Evolutionary conservation across 2,329 filamentous ascomycete species (phyloP).

Genomic region (Cladophialophora immunda): DNA sequence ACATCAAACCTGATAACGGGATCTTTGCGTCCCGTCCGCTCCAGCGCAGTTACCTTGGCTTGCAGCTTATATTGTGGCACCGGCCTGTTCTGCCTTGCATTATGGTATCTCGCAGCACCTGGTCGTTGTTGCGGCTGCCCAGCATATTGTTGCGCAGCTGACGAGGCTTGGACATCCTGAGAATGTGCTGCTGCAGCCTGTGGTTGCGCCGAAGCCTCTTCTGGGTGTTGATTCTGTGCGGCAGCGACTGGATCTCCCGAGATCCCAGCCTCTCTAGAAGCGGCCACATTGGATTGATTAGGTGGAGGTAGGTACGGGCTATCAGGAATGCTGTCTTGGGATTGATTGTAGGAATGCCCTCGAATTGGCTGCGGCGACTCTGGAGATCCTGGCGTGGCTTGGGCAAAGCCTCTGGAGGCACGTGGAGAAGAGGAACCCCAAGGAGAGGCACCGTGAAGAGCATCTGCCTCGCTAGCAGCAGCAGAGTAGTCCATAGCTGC

Average conservation of each 20-base stretch:
- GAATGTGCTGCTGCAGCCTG: slow-evolving; percentile 32
- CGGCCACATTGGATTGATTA: slow-evolving; percentile 30
- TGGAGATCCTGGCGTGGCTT: slow-evolving; percentile 48
- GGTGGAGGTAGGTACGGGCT: slow-evolving; percentile 45
- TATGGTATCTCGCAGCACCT: slow-evolving; percentile 59
- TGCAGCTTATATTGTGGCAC: slow-evolving; percentile 84
- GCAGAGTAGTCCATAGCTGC: slow-evolving; percentile 71
- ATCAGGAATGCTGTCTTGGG: slow-evolving; percentile 40
- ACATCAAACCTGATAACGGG: slow-evolving; percentile 95
- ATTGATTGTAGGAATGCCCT: slow-evolving; percentile 37
- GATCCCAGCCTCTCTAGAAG: slow-evolving; percentile 44
- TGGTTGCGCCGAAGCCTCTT: slow-evolving; percentile 16
- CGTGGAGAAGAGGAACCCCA: slow-evolving; percentile 69
- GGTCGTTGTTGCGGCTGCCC: slow-evolving; percentile 43
- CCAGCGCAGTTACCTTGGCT: slow-evolving; percentile 91
- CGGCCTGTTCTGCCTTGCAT: slow-evolving; percentile 53
- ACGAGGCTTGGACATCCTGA: slow-evolving; percentile 34
- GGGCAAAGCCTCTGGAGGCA: slow-evolving; percentile 54
- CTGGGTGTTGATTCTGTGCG: slow-evolving; percentile 12
- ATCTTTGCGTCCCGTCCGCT: slow-evolving; percentile 94
- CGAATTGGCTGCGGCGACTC: slow-evolving; percentile 52
- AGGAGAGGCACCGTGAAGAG: slow-evolving; percentile 67
- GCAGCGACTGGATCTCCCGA: slow-evolving; percentile 41
- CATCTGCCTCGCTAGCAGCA: slow-evolving; percentile 65
- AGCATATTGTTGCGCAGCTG: slow-evolving; percentile 45